Evolutionary conservation across 2,329 filamentous ascomycete genomes (phyloP), one percentile per base, ranked within the genome.

Genomic region (Phaeophleospora eucalypticola): DNA sequence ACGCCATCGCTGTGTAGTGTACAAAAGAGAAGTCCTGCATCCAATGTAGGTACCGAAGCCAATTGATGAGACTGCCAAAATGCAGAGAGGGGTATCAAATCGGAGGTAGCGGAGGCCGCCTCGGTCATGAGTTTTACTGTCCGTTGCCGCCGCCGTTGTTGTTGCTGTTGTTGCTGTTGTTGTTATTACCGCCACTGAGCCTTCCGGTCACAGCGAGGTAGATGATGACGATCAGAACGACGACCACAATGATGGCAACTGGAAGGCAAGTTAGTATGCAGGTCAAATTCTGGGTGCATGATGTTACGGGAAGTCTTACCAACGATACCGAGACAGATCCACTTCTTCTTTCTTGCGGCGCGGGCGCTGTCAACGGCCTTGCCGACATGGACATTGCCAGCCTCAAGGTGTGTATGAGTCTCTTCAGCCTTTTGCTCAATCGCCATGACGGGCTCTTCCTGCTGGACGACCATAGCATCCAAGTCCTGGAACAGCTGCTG

Each of bases 371-470:
- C 77, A 53, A 95, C 86, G 10, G 90, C 90, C n/a, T 79, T 80
- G 33, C 78, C 82, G 49, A 97, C 86, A 68, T 96, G 82, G 53
- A 82, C 79, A 64, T 93, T 96, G 55, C 85, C 91, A 67, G 93
- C 86, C 62, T 85, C 81, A 39, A 96, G 80, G 68, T 97, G 87
- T 48, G 86, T 82, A 40, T 87, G 82, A 33, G 93, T 86, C 63
- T 95, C 86, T 69, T 94, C 87, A 32, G 82, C 88, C 71, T 91
- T 89, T 61, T 85, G 79, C 71, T 95, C 89, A 60, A 97, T 95
- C 58, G 87, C 80, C 54, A 79, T 74, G 29, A 97, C 82, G 21
- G 85, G 78, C 14, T 80, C 83, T 60, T 95, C 90, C 68, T 97
- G 91, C 72, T 95, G 83, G 29, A 89, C 78, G 51, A 97, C 84